Evolutionary conservation across 139 green algal species (phyloP), one percentile per base, ranked within the genome.

Genomic region (Chlorella sp.): DNA sequence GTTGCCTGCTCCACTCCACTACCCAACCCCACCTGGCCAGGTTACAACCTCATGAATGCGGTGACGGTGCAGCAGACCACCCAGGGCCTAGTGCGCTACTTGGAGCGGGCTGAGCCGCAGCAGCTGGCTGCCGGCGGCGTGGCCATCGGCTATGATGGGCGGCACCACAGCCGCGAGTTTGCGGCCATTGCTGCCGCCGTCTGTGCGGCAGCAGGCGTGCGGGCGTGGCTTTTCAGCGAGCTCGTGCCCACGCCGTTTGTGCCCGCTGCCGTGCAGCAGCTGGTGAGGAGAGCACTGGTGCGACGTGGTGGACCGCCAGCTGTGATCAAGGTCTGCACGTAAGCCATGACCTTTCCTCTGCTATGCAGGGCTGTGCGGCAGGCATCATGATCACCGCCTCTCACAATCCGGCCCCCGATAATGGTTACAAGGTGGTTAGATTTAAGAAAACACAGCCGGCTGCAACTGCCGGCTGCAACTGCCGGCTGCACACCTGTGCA

Each of bases 331-430:
- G n/a, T n/a, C n/a, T n/a, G n/a, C n/a, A n/a, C n/a, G n/a, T n/a
- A n/a, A 32, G 17, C 60, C 22, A 34, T 34, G 46, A 19, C 46
- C 11, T 64, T n/a, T 28, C 8, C 51, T 32, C 87, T 93, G 70
- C 76, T n/a, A 34, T 89, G 85, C 85, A 94, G 88, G 83, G 88
- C 1, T 92, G 87, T 54, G 92, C 91, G 30, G 94, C 90, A 7
- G 94, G 94, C 19, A 81, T 97, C 73, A 97, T 97, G 94, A 86
- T 97, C 64, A 97, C 94, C 0, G 94, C 94, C 5, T 92, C 83
- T 0, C 94, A 97, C 90, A 97, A 97, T 86, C 94, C 94, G 9
- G 96, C 95, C 43, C 85, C 94, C 81, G 95, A 97, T 90, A 97
- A 97, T 82, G 94, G 94, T 0, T 95, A 95, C 90, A 96, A 96